Evolutionary conservation across 495 filamentous ascomycete genomes (phyloP).

Genomic region (Hypoxylon perforatum): DNA sequence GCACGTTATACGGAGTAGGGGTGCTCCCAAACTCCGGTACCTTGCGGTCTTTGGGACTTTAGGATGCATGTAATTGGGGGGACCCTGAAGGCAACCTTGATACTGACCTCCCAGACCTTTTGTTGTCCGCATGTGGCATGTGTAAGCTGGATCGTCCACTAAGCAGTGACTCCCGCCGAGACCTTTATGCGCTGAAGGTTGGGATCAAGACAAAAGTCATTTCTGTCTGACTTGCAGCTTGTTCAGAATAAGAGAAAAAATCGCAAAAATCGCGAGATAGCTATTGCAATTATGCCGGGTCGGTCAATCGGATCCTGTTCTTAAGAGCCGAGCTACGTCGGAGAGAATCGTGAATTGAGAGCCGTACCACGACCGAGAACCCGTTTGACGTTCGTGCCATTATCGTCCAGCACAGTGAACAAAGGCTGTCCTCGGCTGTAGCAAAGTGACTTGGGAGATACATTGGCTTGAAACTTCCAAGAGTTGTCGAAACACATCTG

Average conservation of each 20-base stretch:
- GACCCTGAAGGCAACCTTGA: conserved; percentile 30
- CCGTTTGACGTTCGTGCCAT: conserved; percentile 42
- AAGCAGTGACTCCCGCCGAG: conserved; percentile 4
- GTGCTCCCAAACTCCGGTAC: conserved; percentile 35
- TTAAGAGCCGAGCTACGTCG: conserved; percentile 41
- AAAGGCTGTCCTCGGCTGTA: conserved; percentile 31
- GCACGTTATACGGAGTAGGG: conserved; percentile 28
- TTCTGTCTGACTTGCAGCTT: conserved; percentile 14
- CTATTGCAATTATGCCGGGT: conserved; percentile 5
- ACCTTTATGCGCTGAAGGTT: not conserved
- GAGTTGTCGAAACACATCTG: conserved; percentile 15
- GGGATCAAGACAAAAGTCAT: conserved; percentile 7
- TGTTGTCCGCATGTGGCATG: conserved; percentile 21
- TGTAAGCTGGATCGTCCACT: conserved; percentile 32
- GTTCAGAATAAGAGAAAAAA: conserved; percentile 7
- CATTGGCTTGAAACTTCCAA: conserved; percentile 26
- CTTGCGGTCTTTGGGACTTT: conserved; percentile 21
- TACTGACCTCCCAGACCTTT: not conserved
- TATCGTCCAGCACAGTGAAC: conserved; percentile 37
- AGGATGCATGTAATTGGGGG: conserved; percentile 24
- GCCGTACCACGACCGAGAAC: conserved; percentile 36
- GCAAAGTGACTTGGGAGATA: conserved; percentile 34
- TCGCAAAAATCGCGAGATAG: conserved; percentile 1
- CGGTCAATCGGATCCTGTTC: conserved; percentile 19
- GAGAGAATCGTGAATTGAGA: conserved; percentile 37